Evolutionary conservation across 805 yeast species (phyloP).

Genomic region (Myxozyma geophila): DNA sequence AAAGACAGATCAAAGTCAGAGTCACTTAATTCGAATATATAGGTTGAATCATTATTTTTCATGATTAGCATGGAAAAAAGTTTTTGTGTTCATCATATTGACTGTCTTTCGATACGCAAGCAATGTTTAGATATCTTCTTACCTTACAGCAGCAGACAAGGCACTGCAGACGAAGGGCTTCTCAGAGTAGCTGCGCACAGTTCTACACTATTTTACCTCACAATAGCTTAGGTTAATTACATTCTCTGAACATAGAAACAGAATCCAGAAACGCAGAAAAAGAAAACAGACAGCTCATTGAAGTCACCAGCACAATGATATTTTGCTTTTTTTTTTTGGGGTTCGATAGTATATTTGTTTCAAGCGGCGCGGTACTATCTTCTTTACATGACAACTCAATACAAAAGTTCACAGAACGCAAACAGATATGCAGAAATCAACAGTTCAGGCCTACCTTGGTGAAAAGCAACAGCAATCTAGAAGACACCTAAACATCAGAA

Average conservation of each 20-base stretch:
- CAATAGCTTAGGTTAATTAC: slow-evolving; percentile 1
- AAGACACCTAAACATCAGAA: neutral
- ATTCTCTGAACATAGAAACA: neutral
- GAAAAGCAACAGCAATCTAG: too few relatives aligned
- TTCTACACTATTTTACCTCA: slow-evolving; percentile 1
- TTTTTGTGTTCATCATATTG: slow-evolving; percentile 31
- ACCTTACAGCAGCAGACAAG: slow-evolving; percentile 4
- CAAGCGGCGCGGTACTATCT: slow-evolving; percentile 7
- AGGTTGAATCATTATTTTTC: slow-evolving; percentile 31
- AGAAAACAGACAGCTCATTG: slow-evolving; percentile 4
- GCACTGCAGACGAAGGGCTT: neutral
- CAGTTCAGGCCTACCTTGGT: neutral
- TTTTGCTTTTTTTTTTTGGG: slow-evolving; percentile 16
- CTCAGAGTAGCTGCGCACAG: neutral
- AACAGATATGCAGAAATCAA: neutral
- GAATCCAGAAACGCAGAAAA: neutral
- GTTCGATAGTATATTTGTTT: slow-evolving; percentile 29
- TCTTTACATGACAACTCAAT: neutral
- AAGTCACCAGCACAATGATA: neutral
- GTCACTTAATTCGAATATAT: slow-evolving; percentile 23
- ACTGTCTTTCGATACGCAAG: neutral
- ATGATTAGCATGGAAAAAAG: slow-evolving; percentile 39
- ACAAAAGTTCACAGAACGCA: neutral
- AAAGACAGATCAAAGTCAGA: slow-evolving; percentile 20
- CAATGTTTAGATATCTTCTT: neutral